Base-by-base conservation (phyloP, 768 basidiomycete genomes). In the Inosperma sp. region DNA sequence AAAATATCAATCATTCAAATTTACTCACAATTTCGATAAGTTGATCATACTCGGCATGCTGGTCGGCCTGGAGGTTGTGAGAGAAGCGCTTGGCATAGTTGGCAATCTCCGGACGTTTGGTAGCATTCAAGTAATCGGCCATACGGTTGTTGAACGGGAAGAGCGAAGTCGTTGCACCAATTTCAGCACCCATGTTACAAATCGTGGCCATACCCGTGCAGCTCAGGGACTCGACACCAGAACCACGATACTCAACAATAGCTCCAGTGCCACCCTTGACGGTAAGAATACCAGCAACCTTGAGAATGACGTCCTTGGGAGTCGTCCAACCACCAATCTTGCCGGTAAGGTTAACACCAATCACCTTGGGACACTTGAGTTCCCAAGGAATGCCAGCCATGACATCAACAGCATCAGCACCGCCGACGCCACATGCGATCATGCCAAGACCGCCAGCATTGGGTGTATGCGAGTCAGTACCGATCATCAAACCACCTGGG, bases 131-230 rank as follows among this genome's bases (percentile, higher is more conserved):
- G 73, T 97, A 99, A 65, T 85, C 80, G 62, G 66, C 79, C 96
- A 98, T 98, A 64, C 94, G 91, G 58, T 74, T 68, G 77, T 98
- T 99, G 84, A 88, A 98, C 62, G 96, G 96, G 91, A 99, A 99
- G 60, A 98, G 72, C 14, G 95, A 97, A 17, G 96, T 98, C 8
- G 96, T 99, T 30, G 96, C 96, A 67, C 95, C 95, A 63, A 98
- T 97, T 72, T 99, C 95, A 60, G 95, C 95, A 78, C 95, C 95
- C 95, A 98, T 99, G 83, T 97, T 99, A 72, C 95, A 97, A 63
- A 99, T 95, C 17, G 95, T 98, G 46, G 92, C 95, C 94, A 98
- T 96, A 71, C 95, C 95, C 41, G 95, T 99, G 81, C 88, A 92
- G 41, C 93, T 96, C 54, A 99, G 81, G 27, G 92, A 92, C 65